Base-by-base conservation (phyloP, 1,284 basidiomycete genomes). In the Sporisorium scitamineum region DNA sequence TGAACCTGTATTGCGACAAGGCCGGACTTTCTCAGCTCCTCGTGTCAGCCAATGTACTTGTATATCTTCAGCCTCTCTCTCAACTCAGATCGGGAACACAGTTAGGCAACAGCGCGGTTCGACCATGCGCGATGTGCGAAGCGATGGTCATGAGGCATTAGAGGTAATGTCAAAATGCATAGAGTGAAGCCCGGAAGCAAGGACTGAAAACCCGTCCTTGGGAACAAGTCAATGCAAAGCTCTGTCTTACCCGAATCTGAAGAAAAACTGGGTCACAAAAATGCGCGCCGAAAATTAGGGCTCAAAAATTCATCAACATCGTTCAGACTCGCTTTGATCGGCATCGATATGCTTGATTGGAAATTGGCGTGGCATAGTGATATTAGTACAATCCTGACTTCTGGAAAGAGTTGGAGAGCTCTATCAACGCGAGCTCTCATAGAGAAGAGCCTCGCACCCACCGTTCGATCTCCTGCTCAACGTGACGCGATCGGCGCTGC, bases 391-490 rank as follows among this genome's bases (percentile, higher is more conserved):
- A n/a, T n/a, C n/a, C n/a, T n/a, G n/a, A n/a, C n/a, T n/a, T n/a
- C n/a, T n/a, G n/a, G n/a, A n/a, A n/a, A n/a, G n/a, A 9, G 3
- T 42, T n/a, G 1, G 6, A 18, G n/a, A 42, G 5, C 8, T 18
- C 6, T 6, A 5, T 20, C n/a, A 9, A 42, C 9, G 39, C 14
- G n/a, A n/a, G n/a, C 44, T 39, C 1, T 58, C 34, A 58, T 2
- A 41, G 2, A 20, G 69, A 61, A 70, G 39, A 51, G 44, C 70
- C 65, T 32, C 65, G 65, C 10, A 70, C 66, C 66, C 66, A 74
- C 7, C 71, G 58, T 32, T 74, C 58, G 14, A 74, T 52, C 63
- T 74, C 71, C 32, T 74, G 71, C 51, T 74, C 61, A 20, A 74
- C 60, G 54, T 74, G 71, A n/a, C 66, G 61, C 34, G 66, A 74